These are phyloP conservation scores for Liriodendron chinense DNA, from an alignment of 164 flowering plant species.

Conservation along the genomic window DNA sequence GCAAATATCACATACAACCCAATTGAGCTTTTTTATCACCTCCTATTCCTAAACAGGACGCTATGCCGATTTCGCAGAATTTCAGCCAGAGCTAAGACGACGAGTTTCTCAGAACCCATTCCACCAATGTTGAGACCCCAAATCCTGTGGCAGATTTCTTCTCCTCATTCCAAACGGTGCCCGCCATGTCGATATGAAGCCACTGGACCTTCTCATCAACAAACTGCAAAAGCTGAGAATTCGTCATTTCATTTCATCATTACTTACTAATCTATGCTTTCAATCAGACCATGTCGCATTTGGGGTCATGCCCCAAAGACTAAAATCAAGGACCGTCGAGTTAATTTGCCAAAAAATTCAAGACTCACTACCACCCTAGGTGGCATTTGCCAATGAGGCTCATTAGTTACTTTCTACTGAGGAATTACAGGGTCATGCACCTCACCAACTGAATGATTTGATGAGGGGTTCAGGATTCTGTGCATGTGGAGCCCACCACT, in stretches of 20 bases:
- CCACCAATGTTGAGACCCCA: slow-evolving; percentile 81
- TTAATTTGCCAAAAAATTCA: no score
- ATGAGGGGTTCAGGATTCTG: no score
- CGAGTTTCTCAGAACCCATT: slow-evolving; percentile 85
- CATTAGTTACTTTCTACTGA: no score
- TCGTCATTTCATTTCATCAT: neutral
- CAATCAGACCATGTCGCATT: no score
- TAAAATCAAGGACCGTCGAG: no score
- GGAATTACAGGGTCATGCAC: no score
- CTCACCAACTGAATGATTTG: no score
- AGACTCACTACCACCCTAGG: no score
- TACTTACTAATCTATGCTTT: neutral
- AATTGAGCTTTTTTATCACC: neutral
- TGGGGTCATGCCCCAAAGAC: no score
- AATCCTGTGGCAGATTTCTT: slow-evolving; percentile 76
- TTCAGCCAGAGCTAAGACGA: slow-evolving; percentile 21
- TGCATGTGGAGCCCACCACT: no score
- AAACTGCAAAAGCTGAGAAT: slow-evolving; percentile 43
- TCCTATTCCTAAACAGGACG: neutral
- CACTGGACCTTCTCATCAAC: slow-evolving; percentile 90
- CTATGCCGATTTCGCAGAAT: neutral
- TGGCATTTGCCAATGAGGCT: no score
- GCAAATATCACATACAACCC: neutral
- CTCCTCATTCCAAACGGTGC: slow-evolving; percentile 93
- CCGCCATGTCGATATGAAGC: slow-evolving; percentile 97